phyloP scores from a whole-genome alignment of 139 green algal genomes.

The Tetradesmus obliquus region DNA sequence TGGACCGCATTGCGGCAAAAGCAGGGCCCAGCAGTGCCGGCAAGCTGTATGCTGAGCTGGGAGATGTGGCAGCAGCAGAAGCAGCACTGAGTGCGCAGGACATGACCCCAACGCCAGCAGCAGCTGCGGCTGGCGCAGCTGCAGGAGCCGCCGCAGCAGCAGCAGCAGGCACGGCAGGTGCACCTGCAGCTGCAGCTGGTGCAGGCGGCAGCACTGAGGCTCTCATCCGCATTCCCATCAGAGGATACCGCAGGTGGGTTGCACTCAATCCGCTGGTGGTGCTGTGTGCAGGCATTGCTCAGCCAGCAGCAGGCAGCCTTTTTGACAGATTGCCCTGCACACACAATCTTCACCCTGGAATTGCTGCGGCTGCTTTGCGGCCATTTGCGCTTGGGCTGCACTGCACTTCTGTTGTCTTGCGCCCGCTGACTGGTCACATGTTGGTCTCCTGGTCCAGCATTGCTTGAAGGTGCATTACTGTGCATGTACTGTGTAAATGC shows the following conservation, averaged over 20 bases:
- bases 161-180: not conserved
- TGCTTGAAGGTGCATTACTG: too few species aligned
- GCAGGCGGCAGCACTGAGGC: not conserved
- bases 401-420: too few species aligned
- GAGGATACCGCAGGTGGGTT: slow-evolving; percentile 46
- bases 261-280: not conserved
- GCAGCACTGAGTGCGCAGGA: not conserved
- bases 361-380: too few species aligned
- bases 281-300: not conserved
- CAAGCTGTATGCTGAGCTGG: slow-evolving; percentile 13
- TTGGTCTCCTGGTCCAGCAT: too few species aligned
- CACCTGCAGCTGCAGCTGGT: not conserved
- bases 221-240: slow-evolving; percentile 38
- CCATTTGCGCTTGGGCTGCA: too few species aligned
- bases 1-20: slow-evolving; percentile 1
- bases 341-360: too few species aligned
- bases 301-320: too few species aligned
- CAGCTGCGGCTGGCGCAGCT: not conserved
- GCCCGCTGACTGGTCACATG: too few species aligned
- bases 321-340: too few species aligned
- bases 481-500: too few species aligned
- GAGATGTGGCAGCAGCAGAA: slow-evolving; percentile 3
- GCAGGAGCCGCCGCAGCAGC: not conserved
- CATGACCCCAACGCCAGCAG: not conserved
- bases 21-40: not conserved